Base-by-base conservation (phyloP, 2,329 filamentous ascomycete species). In the Fusarium penzigii region DNA sequence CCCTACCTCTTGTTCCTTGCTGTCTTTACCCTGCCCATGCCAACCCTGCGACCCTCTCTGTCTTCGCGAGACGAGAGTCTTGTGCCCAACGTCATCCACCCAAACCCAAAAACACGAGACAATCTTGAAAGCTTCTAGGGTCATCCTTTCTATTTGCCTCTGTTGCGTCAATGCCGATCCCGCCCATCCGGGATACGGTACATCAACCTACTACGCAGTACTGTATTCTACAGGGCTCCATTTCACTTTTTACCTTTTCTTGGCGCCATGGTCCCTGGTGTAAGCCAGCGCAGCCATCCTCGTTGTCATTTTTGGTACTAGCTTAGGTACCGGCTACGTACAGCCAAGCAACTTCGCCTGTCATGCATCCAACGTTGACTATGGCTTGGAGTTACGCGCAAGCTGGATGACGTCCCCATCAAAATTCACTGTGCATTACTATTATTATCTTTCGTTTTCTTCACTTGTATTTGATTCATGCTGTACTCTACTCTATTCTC, bases 141-240 rank as follows among this genome's bases (percentile, higher is more conserved):
- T 51, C 54, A 49, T 53, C 56, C 62, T 61, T 61, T 50, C 55
- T 61, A 51, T 45, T 44, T 32, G 48, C 46, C 36, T 47, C 51
- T 50, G 38, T 59, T 61, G 56, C 59, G 61, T 59, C 58, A 63
- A 54, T 61, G 54, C 52, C 44, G 53, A 56, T 58, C 59, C 47
- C 51, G 25, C 39, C 41, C 25, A 32, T 41, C 16, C 46, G 45
- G 45, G 47, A 49, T 42, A 49, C 36, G 52, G 7, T 25, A 25
- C 20, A 25, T 25, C 20, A 25, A 25, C 20, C 20, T 25, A 25
- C 20, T n/a, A n/a, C n/a, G n/a, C n/a, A n/a, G n/a, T n/a, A n/a
- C n/a, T 25, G 20, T 7, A 25, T 25, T 25, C 20, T 25, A 25
- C 20, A 25, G 20, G 20, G 20, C 20, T 25, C 20, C 20, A 25